Evolutionary conservation across 148 eudicot genomes (phyloP), one percentile per base, ranked within the genome.

Genomic region (Hydrangea macrophylla): DNA sequence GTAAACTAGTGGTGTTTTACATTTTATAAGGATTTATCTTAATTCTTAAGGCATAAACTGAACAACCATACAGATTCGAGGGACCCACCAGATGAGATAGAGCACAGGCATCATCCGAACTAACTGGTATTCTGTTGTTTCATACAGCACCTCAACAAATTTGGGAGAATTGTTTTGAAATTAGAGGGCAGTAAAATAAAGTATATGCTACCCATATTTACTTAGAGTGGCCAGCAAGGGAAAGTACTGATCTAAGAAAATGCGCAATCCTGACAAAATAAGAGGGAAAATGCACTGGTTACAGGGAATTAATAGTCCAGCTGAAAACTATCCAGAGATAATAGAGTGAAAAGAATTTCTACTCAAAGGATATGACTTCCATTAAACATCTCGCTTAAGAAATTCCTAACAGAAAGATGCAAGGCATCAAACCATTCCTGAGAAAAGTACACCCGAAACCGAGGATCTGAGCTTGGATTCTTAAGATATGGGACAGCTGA

Each of bases 361-460:
- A 56, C n/a, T 44, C 58, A 73, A n/a, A 93, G 98, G 98, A 90
- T 93, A 93, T 93, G 98, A 77, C 83, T 75, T 44, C 86, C 87
- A 61, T 85, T 85, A 69, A 93, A 82, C 72, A 93, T 85, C 80
- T 85, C 85, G 60, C 85, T 88, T 67, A 93, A 76, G 72, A 93
- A 93, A 63, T 93, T 93, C 75, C 95, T 79, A 40, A 86, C 67
- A 25, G 96, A 88, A 35, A 90, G 88, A 76, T 79, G 86, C 86
- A 93, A 69, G 35, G 89, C 80, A 65, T 87, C 88, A 68, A 84
- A 81, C 96, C 98, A 93, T 45, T 90, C 98, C 80, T 86, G 85
- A 1, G 98, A 84, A 64, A 93, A 93, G 73, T 80, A 93, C 51
- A 93, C 62, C 26, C 89, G 82, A 83, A 90, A 93, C 76, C 71